A percentile compares a stretch with the other conserved stretches of the same genome.
These are phyloP conservation scores for Metschnikowia orientalis DNA, from an alignment of 805 yeast genomes.

Conservation along the genomic window DNA sequence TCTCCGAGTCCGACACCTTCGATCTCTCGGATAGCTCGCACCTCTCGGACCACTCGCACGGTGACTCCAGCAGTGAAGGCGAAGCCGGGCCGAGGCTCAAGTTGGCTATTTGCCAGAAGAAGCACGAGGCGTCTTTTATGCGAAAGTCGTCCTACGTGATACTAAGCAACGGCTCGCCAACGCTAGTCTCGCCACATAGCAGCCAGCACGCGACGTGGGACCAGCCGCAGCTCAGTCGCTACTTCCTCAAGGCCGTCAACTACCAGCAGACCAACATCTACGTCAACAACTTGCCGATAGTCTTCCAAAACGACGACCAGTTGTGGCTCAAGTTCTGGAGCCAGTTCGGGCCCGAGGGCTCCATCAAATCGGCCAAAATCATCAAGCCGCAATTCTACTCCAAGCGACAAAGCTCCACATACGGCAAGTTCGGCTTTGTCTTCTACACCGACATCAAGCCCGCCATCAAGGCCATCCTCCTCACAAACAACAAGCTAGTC, in stretches of 20 bases:
- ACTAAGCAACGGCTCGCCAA: background rate
- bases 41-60: too few species aligned
- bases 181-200: background rate
- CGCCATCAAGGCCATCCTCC: slow-evolving; percentile 59
- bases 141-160: slow-evolving; percentile 1
- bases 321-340: slow-evolving; percentile 37
- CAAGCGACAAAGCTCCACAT: slow-evolving; percentile 9
- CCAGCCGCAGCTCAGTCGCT: slow-evolving; percentile 1
- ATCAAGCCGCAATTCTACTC: slow-evolving; percentile 40
- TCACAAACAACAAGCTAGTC: slow-evolving; percentile 45
- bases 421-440: slow-evolving; percentile 51
- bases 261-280: slow-evolving; percentile 70
- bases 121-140: slow-evolving; percentile 30
- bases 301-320: slow-evolving; percentile 51
- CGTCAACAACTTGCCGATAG: slow-evolving; percentile 57
- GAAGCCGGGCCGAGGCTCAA: slow-evolving; percentile 11
- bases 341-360: slow-evolving; percentile 29
- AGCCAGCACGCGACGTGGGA: background rate
- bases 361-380: slow-evolving; percentile 38
- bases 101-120: slow-evolving; percentile 34
- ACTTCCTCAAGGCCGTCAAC: slow-evolving; percentile 24
- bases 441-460: slow-evolving; percentile 53
- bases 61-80: too few species aligned
- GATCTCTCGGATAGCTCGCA: too few species aligned
- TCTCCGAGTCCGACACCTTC: slow-evolving; percentile 31